Base-by-base conservation (phyloP, 1,284 basidiomycete species). In the Sanghuangporus baumii region DNA sequence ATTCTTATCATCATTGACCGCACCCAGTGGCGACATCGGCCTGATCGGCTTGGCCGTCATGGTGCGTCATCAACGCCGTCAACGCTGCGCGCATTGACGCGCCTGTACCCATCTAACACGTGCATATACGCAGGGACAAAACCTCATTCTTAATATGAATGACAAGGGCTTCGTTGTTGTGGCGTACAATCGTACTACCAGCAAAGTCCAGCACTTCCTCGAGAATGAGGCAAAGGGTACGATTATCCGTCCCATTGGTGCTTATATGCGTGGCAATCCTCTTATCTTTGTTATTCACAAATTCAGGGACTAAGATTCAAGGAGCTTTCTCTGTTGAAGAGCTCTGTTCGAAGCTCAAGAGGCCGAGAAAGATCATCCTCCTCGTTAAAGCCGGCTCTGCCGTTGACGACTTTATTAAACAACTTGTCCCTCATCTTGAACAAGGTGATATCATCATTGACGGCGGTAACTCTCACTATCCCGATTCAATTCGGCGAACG, bases 381-480 rank as follows among this genome's bases (percentile, higher is more conserved):
- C 93, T 99, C 73, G 97, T 99, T 79, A 98, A 93, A 78, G 90
- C 91, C 58, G 90, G 90, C 59, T 71, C 79, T 61, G 90, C 90
- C 62, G 90, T 93, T 62, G 91, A 93, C 74, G 80, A 80, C 66
- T 92, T 93, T 76, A 93, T 93, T 73, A 69, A 75, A 23, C 85
- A 89, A 73, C 85, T 93, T 57, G 78, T 79, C 59, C 88, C 89
- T 59, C 75, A 86, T 69, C 86, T 93, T 62, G 89, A 91, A 71
- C 67, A 79, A 63, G 91, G 90, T 67, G 90, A 93, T 79, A 98
- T 99, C 81, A 87, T 99, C 82, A 98, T 99, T 71, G 97, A 99
- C 77, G 97, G 97, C 72, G 96, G 97, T 73, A 99, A 99, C 83
- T 98, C 96, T 62, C 95, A 99, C 81, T 99, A 93, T 82, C 96